Evolutionary conservation across 805 yeast genomes (phyloP).

Genomic region (Monosporozyma aerobia): DNA sequence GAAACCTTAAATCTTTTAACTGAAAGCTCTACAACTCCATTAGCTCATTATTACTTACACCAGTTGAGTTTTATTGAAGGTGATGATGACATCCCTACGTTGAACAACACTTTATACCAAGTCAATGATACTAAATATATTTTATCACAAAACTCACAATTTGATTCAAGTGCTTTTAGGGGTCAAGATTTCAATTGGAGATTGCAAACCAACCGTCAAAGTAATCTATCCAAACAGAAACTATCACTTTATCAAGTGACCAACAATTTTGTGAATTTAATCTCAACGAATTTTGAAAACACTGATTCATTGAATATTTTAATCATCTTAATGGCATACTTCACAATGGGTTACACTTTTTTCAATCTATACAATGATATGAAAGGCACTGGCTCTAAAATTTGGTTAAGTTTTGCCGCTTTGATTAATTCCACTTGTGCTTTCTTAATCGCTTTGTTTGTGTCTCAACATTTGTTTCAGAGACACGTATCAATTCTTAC

Average conservation of each 20-base stretch:
- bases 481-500: constrained; percentile 61
- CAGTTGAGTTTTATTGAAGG: constrained; percentile 21
- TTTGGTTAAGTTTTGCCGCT: constrained; percentile 80
- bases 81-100: constrained; percentile 11
- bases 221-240: constrained; percentile 17
- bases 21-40: not conserved
- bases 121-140: constrained; percentile 17
- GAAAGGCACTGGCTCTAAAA: constrained; percentile 55
- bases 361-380: constrained; percentile 65
- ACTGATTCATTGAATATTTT: constrained; percentile 84
- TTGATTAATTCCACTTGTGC: constrained; percentile 74
- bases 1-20: constrained; percentile 11
- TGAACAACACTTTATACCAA: constrained; percentile 27
- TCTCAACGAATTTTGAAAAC: constrained; percentile 37
- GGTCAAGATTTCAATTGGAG: not conserved
- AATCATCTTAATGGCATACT: constrained; percentile 68
- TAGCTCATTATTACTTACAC: constrained; percentile 26
- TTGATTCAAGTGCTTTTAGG: constrained; percentile 8
- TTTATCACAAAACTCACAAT: constrained; percentile 26
- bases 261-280: constrained; percentile 2
- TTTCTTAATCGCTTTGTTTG: constrained; percentile 65
- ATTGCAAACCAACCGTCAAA: constrained; percentile 8
- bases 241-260: not conserved
- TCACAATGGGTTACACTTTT: constrained; percentile 82
- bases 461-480: constrained; percentile 47